A percentile compares a stretch with the other conserved stretches of the same genome.
phyloP scores from a whole-genome alignment of 176 grass and related monocot species.

The Juncus effusus region DNA sequence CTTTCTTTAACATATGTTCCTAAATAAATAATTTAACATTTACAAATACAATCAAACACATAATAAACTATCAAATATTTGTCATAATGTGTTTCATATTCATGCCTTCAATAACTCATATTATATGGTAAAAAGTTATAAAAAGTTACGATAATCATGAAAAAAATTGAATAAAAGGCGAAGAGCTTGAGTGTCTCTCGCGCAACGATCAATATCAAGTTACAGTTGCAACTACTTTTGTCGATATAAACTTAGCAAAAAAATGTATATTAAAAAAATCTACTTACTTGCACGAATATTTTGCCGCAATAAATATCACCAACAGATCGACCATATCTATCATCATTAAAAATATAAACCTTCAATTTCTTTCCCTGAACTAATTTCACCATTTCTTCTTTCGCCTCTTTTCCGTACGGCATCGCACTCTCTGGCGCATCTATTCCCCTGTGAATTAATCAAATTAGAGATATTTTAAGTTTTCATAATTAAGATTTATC shows the following conservation, averaged over 20 bases:
- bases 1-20: slow-evolving; percentile 84
- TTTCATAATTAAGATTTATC: too few relatives aligned
- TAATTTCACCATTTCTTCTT: slow-evolving; percentile 58
- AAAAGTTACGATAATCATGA: too few relatives aligned
- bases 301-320: slow-evolving; percentile 62
- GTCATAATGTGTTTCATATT: too few relatives aligned
- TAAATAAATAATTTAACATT: slow-evolving; percentile 16
- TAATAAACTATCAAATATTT: not conserved
- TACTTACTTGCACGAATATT: slow-evolving; percentile 64
- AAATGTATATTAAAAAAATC: not conserved
- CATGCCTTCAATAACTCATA: too few relatives aligned
- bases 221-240: too few relatives aligned
- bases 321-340: slow-evolving; percentile 58
- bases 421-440: slow-evolving; percentile 84
- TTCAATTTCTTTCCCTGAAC: slow-evolving; percentile 56
- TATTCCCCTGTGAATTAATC: slow-evolving; percentile 57
- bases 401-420: slow-evolving; percentile 79
- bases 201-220: too few relatives aligned
- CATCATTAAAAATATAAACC: slow-evolving; percentile 42
- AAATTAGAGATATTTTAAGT: not conserved
- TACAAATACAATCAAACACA: not conserved
- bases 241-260: too few relatives aligned
- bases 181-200: too few relatives aligned
- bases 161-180: too few relatives aligned
- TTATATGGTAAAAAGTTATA: too few relatives aligned